Conservation (phyloP, 1,284 basidiomycete genomes). For the Rhodotorula sp. region DNA sequence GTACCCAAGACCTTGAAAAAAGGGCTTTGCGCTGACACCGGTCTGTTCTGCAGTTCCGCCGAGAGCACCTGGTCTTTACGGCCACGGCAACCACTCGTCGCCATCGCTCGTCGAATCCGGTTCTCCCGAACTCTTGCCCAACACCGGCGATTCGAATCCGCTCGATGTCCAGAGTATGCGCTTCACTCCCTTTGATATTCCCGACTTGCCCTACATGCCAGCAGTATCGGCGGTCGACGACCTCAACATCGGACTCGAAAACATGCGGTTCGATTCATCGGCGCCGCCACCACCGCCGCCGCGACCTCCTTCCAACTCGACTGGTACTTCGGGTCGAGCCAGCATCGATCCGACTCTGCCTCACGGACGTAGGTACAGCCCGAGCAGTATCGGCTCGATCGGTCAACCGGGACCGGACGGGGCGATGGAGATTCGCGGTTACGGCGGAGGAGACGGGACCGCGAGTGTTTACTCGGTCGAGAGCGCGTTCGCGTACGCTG, state of each 20-base stretch:
- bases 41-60: slow-evolving; percentile 4
- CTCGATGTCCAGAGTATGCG: neutral
- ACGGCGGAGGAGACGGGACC: slow-evolving; percentile 16
- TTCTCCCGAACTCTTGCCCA: neutral
- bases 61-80: slow-evolving; percentile 30
- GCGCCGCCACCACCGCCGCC: neutral
- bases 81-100: slow-evolving; percentile 37
- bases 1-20: no score
- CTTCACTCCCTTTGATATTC: slow-evolving; percentile 24
- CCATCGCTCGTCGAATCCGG: slow-evolving; percentile 31
- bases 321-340: neutral
- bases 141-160: slow-evolving; percentile 1
- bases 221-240: slow-evolving; percentile 32
- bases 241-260: slow-evolving; percentile 37
- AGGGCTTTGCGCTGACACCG: neutral
- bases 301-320: neutral
- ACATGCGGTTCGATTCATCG: slow-evolving; percentile 37
- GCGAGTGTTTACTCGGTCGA: slow-evolving; percentile 41
- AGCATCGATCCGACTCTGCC: slow-evolving; percentile 4
- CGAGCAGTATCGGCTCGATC: slow-evolving; percentile 7
- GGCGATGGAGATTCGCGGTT: slow-evolving; percentile 38
- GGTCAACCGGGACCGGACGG: slow-evolving; percentile 29
- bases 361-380: slow-evolving; percentile 9
- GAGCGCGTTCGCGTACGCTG: neutral
- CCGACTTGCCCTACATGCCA: slow-evolving; percentile 24